Evolutionary conservation across 2,329 filamentous ascomycete species (phyloP), one percentile per base, ranked within the genome.

Genomic region (Pseudopyrenochaeta lycopersici): DNA sequence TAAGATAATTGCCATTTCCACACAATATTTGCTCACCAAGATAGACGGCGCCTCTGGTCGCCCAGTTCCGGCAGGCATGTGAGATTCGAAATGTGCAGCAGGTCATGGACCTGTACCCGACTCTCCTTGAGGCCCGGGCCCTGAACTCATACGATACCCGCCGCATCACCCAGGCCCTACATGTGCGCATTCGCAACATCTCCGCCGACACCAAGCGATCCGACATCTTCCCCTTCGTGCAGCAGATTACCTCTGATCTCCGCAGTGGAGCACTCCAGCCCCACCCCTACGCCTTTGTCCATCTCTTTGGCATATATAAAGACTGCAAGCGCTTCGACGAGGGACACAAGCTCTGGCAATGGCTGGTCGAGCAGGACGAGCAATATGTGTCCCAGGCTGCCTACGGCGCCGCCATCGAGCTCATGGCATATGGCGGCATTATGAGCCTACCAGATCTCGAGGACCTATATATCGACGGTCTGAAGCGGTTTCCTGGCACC

Each of bases 341-440:
- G 40, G 78, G 75, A 4, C 58, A 65, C 20, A 62, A 68, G 2
- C 80, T 83, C 56, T 85, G 82, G 82, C 59, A 70, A 17, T 84
- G 81, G 81, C 70, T 84, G 12, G 58, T 71, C 20, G 51, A 64
- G 3, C 77, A 81, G 57, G 75, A 77, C 41, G 75, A 80, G 15
- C 64, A 68, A 4, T 75, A 76, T 44, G 72, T 81, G 9, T 75
- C 77, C 46, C 64, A 71, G 14, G 66, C 72, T 4, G 77, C 80
- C 0, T 84, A 83, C 54, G 81, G 81, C 5, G 77, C 77, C 7
- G 81, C 79, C 1, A 81, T 84, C 27, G 80, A 83, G 56, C 65
- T 82, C 35, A 66, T 82, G 46, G 78, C 80, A 10, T 74, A 75
- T 12, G 72, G 77, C 44, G 75, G 77, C 11, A 47, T 60, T n/a